Evolutionary conservation across 768 basidiomycete species (phyloP).

Genomic region (Hygrophorus russula): DNA sequence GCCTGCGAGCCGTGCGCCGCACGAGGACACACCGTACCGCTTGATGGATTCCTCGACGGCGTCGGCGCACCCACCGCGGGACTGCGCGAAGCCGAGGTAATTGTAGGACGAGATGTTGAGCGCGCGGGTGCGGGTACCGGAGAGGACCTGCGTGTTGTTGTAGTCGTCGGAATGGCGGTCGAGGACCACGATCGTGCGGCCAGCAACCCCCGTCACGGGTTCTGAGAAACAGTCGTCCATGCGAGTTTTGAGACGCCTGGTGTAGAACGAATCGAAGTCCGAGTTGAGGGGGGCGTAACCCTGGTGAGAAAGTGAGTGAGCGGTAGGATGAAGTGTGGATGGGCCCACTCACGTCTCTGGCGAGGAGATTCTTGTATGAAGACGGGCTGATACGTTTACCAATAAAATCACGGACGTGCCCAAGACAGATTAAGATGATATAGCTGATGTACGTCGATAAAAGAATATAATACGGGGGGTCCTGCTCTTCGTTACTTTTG

Average conservation of each 20-base stretch:
- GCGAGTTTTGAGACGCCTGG: slow-evolving; percentile 85
- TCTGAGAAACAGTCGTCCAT: slow-evolving; percentile 94
- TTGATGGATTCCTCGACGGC: slow-evolving; percentile 78
- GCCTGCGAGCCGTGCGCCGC: slow-evolving; percentile 70
- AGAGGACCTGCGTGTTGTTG: slow-evolving; percentile 65
- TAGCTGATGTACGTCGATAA: slow-evolving; percentile 90
- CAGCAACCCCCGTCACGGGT: slow-evolving; percentile 90
- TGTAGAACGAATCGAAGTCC: slow-evolving; percentile 99
- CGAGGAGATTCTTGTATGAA: slow-evolving; percentile 73
- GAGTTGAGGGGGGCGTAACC: slow-evolving; percentile 96
- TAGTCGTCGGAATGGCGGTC: slow-evolving; percentile 80
- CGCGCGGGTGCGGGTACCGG: slow-evolving; percentile 74
- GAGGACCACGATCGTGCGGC: slow-evolving; percentile 78
- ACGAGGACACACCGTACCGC: slow-evolving; percentile 70
- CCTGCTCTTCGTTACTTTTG: slow-evolving; percentile 51
- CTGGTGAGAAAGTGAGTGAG: slow-evolving; percentile 28
- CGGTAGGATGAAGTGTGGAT: background rate
- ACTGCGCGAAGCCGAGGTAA: slow-evolving; percentile 97
- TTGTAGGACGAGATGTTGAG: slow-evolving; percentile 99
- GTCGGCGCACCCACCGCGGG: slow-evolving; percentile 87
- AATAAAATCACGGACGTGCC: slow-evolving; percentile 91
- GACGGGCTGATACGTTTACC: slow-evolving; percentile 71
- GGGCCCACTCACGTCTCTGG: slow-evolving; percentile 57
- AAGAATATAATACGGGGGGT: slow-evolving; percentile 89
- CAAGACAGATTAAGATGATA: slow-evolving; percentile 82